phyloP scores from a whole-genome alignment of 257 asterid genomes.

The Lavandula angustifolia region DNA sequence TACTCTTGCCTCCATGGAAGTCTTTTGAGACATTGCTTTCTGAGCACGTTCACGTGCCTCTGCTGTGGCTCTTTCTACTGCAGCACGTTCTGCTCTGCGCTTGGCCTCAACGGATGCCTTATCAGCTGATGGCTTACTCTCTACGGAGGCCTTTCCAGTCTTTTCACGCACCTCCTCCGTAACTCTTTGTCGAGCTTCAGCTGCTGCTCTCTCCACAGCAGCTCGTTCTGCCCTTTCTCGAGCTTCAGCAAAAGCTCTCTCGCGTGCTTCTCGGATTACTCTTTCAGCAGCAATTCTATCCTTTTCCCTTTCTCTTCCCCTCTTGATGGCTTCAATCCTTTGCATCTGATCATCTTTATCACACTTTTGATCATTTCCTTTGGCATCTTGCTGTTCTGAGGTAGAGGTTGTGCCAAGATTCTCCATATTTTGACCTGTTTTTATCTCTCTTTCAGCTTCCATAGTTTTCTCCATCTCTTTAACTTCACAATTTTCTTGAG shows the following conservation, averaged over 20 bases:
- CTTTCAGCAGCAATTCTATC: constrained; percentile 82
- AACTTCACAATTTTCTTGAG: constrained; percentile 30
- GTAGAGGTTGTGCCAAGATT: constrained; percentile 30
- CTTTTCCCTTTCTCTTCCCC: constrained; percentile 74
- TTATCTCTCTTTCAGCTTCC: constrained; percentile 41
- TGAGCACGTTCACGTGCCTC: constrained; percentile 96
- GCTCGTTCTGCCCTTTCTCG: constrained; percentile 85
- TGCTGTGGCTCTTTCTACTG: constrained; percentile 89
- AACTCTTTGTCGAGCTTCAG: constrained; percentile 65
- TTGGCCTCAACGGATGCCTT: constrained; percentile 54
- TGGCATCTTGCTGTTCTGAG: constrained; percentile 43
- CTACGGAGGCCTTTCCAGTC: constrained; percentile 47
- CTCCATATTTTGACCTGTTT: constrained; percentile 40
- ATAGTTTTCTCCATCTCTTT: constrained; percentile 36
- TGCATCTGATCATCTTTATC: constrained; percentile 42
- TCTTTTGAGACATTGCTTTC: constrained; percentile 74
- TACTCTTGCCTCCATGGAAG: constrained; percentile 42
- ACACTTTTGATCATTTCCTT: constrained; percentile 39
- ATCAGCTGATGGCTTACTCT: constrained; percentile 25
- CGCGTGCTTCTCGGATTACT: constrained; percentile 96
- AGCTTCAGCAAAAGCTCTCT: constrained; percentile 94
- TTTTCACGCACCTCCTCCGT: constrained; percentile 67
- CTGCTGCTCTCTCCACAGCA: constrained; percentile 76
- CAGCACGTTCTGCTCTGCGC: constrained; percentile 85
- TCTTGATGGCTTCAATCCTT: constrained; percentile 68